phyloP scores from a whole-genome alignment of 2,329 filamentous ascomycete species.

The Stromatinia cepivora region DNA sequence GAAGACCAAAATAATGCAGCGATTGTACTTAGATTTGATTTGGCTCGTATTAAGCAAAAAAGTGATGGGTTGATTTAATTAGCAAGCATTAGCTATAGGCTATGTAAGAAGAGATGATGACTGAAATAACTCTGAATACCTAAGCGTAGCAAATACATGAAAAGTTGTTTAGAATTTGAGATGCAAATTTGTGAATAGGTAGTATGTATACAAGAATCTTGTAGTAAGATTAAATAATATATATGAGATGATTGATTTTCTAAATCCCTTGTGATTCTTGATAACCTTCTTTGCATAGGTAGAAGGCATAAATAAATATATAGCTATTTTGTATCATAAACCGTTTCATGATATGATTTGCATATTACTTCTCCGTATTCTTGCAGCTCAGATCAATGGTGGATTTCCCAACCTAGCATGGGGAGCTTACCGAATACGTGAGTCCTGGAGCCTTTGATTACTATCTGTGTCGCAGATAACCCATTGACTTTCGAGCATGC shows the following conservation, averaged over 20 bases:
- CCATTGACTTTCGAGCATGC: constrained; percentile 21
- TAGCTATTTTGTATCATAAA: neutral
- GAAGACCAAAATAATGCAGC: constrained; percentile 25
- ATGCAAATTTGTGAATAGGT: neutral
- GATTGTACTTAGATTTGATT: constrained; percentile 23
- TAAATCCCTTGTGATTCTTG: neutral
- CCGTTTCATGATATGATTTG: neutral
- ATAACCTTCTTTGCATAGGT: neutral
- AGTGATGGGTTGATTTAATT: constrained; percentile 23
- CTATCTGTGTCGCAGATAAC: constrained; percentile 22
- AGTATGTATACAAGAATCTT: neutral
- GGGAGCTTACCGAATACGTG: constrained; percentile 22
- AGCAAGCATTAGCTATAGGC: constrained; percentile 16
- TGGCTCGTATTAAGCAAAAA: constrained; percentile 19
- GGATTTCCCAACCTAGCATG: neutral
- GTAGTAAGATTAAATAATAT: neutral
- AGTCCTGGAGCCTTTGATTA: constrained; percentile 23
- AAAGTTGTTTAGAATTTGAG: neutral
- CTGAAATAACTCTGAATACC: neutral
- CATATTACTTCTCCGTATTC: neutral
- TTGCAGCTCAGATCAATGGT: neutral
- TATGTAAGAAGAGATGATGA: constrained; percentile 20
- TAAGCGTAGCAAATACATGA: neutral
- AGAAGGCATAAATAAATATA: neutral
- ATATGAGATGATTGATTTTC: neutral